Conservation (phyloP, 2,329 filamentous ascomycete genomes). For the Epichloe bromicola region DNA sequence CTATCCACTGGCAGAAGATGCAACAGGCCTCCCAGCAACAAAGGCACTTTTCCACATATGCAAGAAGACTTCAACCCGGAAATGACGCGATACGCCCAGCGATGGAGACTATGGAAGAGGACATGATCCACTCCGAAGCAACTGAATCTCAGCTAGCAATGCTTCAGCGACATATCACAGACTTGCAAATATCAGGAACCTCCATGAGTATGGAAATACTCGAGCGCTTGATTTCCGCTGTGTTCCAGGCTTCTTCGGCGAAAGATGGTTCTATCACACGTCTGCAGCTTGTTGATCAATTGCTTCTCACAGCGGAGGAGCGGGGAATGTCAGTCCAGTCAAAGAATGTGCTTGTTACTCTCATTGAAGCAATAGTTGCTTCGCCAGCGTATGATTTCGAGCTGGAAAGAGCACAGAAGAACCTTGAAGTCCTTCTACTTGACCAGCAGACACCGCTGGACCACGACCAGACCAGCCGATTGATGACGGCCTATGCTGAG, state of each 20-base stretch:
- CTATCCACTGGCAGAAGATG: constrained; percentile 23
- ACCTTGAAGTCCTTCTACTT: constrained; percentile 32
- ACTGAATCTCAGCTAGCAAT: constrained; percentile 8
- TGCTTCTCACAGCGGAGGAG: constrained; percentile 32
- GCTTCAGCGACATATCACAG: constrained; percentile 19
- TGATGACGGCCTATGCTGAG: constrained; percentile 34
- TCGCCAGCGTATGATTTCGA: constrained; percentile 18
- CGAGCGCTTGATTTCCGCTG: constrained; percentile 23
- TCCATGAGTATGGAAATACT: constrained; percentile 22
- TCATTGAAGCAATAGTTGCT: constrained; percentile 28
- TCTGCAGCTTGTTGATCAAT: constrained; percentile 26
- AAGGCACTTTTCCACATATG: constrained; percentile 21
- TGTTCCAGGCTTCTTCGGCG: constrained; percentile 19
- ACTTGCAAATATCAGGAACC: constrained; percentile 26
- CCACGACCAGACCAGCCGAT: constrained; percentile 23
- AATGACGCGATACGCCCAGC: background rate
- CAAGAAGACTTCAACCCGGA: constrained; percentile 12
- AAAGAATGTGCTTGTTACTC: constrained; percentile 34
- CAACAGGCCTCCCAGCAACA: constrained; percentile 21
- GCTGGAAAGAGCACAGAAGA: constrained; percentile 27
- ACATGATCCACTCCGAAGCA: background rate
- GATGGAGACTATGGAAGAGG: background rate
- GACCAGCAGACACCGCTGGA: constrained; percentile 26
- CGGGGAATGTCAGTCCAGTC: constrained; percentile 29
- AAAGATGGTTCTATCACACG: constrained; percentile 15